A percentile compares a stretch with the other conserved stretches of the same genome.
phyloP scores from a whole-genome alignment of 176 grass and related monocot genomes.

The Zea mays region Zm-B73-REFERENCE-NAM-5.0 NC_050104.1:92190001-92190500 shows the following conservation, averaged over 20 bases:
- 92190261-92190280: slow-evolving; percentile 8
- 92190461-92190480: background rate
- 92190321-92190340: background rate
- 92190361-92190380: too few relatives aligned
- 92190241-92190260: background rate
- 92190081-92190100: too few relatives aligned
- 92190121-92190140: background rate
- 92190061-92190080: background rate
- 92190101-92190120: background rate
- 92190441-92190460: too few relatives aligned
- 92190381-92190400: too few relatives aligned
- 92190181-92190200: background rate
- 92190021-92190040: background rate
- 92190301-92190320: background rate
- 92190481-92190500: background rate
- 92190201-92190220: slow-evolving; percentile 7
- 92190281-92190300: background rate
- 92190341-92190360: too few relatives aligned
- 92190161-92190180: slow-evolving; percentile 23
- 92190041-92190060: background rate
- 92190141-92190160: slow-evolving; percentile 10
- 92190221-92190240: background rate
- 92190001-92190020: background rate
- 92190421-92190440: too few relatives aligned
- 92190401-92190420: too few relatives aligned